phyloP scores from a whole-genome alignment of 2,329 filamentous ascomycete genomes.

The Trichophyton mentagrophytes region DNA sequence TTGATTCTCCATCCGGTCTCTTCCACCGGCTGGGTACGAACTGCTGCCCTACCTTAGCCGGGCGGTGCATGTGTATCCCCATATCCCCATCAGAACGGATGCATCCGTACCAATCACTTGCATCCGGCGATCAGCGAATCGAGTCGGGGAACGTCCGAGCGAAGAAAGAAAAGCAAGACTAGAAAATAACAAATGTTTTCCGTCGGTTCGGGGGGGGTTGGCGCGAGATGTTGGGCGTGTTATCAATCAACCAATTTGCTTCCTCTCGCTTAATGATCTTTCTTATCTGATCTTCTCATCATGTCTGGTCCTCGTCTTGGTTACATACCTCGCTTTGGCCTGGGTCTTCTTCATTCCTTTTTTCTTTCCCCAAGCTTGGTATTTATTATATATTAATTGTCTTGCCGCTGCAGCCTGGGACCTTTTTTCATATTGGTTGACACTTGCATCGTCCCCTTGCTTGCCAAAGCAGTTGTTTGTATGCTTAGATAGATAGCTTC shows the following conservation, averaged over 20 bases:
- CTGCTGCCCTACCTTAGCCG: not conserved
- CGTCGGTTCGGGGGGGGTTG: not conserved
- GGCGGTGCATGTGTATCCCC: not conserved
- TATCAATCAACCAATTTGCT: too few species aligned
- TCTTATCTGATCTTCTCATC: not conserved
- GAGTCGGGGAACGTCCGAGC: not conserved
- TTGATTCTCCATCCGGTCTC: not conserved
- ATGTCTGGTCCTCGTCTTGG: not conserved
- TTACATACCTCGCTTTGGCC: not conserved
- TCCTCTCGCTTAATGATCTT: not conserved
- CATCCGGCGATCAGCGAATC: not conserved
- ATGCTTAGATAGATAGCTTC: not conserved
- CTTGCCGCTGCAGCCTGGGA: not conserved
- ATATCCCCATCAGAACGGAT: not conserved
- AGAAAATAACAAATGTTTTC: not conserved
- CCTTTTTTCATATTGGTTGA: not conserved
- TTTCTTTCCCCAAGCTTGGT: not conserved
- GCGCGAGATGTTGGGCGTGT: not conserved
- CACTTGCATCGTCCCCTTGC: not conserved
- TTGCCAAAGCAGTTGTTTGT: not conserved
- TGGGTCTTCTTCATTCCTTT: not conserved
- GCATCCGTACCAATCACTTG: not conserved
- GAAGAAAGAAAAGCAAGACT: not conserved
- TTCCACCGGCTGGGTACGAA: not conserved
- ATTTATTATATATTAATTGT: not conserved